Evolutionary conservation across 179 eudicot genomes (phyloP).

Genomic region (Corrigiola litoralis): DNA sequence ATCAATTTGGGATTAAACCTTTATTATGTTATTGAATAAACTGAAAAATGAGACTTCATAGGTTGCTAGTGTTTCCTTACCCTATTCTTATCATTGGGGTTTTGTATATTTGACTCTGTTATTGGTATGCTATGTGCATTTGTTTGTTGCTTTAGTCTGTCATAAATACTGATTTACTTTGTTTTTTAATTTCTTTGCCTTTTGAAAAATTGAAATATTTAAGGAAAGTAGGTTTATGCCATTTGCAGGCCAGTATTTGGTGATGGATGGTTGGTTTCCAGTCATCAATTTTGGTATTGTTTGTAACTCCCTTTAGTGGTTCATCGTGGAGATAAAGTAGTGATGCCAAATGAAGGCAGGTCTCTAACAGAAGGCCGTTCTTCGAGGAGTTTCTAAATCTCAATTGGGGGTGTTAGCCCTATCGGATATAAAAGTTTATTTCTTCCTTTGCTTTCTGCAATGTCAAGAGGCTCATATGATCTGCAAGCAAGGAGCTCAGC

Average conservation of each 20-base stretch:
- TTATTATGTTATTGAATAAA: no score
- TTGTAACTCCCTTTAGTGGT: background rate
- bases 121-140: no score
- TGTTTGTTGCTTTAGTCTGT: no score
- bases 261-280: background rate
- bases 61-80: no score
- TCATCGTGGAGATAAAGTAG: background rate
- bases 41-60: no score
- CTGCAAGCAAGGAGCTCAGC: constrained; percentile 27
- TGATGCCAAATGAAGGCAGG: constrained; percentile 11
- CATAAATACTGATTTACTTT: no score
- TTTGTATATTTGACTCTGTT: no score
- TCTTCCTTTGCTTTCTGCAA: constrained; percentile 19
- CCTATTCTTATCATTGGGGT: no score
- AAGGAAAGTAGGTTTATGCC: background rate
- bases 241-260: constrained; percentile 10
- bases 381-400: background rate
- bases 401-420: constrained; percentile 4
- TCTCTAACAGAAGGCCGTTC: background rate
- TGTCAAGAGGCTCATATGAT: constrained; percentile 32
- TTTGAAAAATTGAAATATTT: background rate
- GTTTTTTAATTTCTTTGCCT: background rate
- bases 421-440: constrained; percentile 2
- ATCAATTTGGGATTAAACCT: no score
- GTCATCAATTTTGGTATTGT: background rate